Evolutionary conservation across 208 protist species (phyloP).

Genomic region (Polymyxa betae): DNA sequence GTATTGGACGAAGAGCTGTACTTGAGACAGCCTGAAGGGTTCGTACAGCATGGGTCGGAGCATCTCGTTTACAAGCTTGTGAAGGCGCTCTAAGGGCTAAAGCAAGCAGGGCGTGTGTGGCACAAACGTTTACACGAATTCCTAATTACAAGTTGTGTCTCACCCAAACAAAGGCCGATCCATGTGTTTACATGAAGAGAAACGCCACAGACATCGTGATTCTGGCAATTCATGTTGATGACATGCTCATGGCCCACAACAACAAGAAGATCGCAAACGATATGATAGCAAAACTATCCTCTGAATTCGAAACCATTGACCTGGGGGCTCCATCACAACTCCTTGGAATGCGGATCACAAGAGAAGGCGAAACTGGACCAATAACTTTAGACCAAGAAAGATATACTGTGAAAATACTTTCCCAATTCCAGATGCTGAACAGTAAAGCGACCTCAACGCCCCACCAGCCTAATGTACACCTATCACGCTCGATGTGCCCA

Average conservation of each 20-base stretch:
- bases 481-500: neutral
- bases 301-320: neutral
- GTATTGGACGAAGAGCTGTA: neutral
- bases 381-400: neutral
- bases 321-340: neutral
- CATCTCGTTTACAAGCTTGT: too few species aligned
- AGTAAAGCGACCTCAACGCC: neutral
- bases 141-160: neutral
- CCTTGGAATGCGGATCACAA: neutral
- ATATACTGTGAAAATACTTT: neutral
- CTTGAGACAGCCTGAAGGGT: neutral
- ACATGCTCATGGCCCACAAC: neutral
- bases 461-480: neutral
- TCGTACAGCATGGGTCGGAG: neutral
- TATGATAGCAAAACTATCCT: neutral
- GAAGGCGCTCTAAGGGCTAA: too few species aligned
- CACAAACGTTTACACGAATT: too few species aligned
- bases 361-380: neutral
- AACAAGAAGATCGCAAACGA: neutral
- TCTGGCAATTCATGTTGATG: neutral
- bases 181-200: neutral
- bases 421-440: neutral
- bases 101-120: too few species aligned
- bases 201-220: neutral
- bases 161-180: neutral